phyloP scores from a whole-genome alignment of 1,284 basidiomycete genomes.

The Leccinum colubrinum region DNA sequence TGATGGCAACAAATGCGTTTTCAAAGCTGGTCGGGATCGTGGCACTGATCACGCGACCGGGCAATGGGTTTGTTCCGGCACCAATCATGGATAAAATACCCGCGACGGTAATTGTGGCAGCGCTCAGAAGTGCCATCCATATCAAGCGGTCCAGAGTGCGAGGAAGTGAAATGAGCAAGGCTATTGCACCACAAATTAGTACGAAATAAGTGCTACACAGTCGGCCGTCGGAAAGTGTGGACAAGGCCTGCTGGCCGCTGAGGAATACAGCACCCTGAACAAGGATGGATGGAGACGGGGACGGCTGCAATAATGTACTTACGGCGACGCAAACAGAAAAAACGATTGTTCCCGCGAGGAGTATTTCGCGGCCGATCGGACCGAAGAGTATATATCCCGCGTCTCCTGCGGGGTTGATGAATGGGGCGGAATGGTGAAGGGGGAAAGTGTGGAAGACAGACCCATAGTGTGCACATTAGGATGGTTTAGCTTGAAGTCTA shows the following conservation, averaged over 20 bases:
- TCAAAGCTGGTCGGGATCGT: slow-evolving; percentile 43
- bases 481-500: slow-evolving; percentile 59
- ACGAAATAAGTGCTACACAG: slow-evolving; percentile 7
- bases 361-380: slow-evolving; percentile 45
- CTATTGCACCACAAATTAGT: slow-evolving; percentile 6
- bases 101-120: slow-evolving; percentile 36
- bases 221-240: slow-evolving; percentile 39
- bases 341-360: slow-evolving; percentile 48
- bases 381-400: slow-evolving; percentile 54
- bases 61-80: slow-evolving; percentile 46
- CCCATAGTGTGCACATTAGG: slow-evolving; percentile 56
- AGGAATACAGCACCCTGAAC: slow-evolving; percentile 4
- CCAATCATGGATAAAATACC: slow-evolving; percentile 51
- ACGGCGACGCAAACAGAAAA: slow-evolving; percentile 50
- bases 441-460: slow-evolving; percentile 5
- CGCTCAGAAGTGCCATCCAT: slow-evolving; percentile 46
- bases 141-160: slow-evolving; percentile 46
- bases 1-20: slow-evolving; percentile 53
- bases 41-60: slow-evolving; percentile 35
- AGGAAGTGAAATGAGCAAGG: slow-evolving; percentile 39
- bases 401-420: slow-evolving; percentile 38
- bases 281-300: neutral
- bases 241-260: slow-evolving; percentile 47
- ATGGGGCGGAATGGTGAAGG: neutral
- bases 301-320: slow-evolving; percentile 12